Conservation (phyloP, 139 green algal species). For the Mesostigma viride region DNA sequence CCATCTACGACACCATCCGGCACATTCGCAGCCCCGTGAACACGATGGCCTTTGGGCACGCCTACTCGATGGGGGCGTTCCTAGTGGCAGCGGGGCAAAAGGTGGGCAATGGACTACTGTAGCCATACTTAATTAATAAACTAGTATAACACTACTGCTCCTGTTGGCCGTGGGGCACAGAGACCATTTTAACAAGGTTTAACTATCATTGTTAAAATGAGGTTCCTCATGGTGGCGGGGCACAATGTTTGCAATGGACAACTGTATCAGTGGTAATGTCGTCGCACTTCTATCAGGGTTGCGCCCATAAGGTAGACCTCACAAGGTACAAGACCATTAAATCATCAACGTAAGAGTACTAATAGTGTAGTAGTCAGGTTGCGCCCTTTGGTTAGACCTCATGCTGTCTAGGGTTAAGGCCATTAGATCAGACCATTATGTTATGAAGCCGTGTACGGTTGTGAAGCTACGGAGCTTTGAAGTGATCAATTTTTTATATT, state of each 20-base stretch:
- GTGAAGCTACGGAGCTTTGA: too few species aligned
- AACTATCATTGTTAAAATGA: neutral
- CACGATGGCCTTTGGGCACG: constrained; percentile 88
- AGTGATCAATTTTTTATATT: too few species aligned
- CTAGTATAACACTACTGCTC: neutral
- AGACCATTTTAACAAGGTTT: neutral
- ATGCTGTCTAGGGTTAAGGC: too few species aligned
- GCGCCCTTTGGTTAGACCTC: too few species aligned
- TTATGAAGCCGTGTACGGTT: too few species aligned
- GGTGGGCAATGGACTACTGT: constrained; percentile 33
- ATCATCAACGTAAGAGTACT: too few species aligned
- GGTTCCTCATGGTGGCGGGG: neutral
- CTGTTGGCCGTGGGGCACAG: neutral
- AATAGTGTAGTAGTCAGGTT: too few species aligned
- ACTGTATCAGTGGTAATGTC: neutral
- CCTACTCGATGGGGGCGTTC: constrained; percentile 92
- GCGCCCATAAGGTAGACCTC: too few species aligned
- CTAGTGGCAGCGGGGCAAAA: constrained; percentile 84
- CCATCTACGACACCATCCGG: constrained; percentile 94
- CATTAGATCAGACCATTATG: too few species aligned
- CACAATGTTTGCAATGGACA: neutral
- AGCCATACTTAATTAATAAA: neutral
- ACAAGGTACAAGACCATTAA: too few species aligned
- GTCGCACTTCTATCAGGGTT: neutral
- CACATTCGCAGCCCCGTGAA: constrained; percentile 76